phyloP scores from a whole-genome alignment of 192 early-diverging fungal genomes.

The Backusella australiensis region DNA sequence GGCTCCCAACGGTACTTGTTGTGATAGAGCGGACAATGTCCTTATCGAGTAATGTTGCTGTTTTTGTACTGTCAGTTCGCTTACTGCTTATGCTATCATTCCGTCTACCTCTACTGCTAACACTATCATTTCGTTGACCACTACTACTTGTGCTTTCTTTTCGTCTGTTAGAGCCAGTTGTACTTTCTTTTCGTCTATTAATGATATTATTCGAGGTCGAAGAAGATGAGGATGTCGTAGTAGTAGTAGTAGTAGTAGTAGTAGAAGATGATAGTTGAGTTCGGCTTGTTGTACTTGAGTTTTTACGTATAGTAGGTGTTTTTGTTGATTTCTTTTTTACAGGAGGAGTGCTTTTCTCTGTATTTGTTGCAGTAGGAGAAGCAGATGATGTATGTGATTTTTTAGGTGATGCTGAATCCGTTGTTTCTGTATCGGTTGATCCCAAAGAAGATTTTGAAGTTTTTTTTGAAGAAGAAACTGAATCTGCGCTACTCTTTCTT shows the following conservation, averaged over 20 bases:
- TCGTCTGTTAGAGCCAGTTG: background rate
- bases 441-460: conserved; percentile 6
- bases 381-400: conserved; percentile 13
- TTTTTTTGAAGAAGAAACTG: background rate
- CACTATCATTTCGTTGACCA: background rate
- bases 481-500: background rate
- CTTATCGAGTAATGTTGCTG: background rate
- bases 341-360: conserved; percentile 8
- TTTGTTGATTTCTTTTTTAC: conserved; percentile 7
- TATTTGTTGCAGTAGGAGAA: background rate
- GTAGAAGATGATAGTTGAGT: background rate
- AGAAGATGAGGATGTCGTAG: background rate
- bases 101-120: background rate
- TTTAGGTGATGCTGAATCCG: conserved; percentile 36
- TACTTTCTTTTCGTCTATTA: background rate
- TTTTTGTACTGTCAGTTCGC: background rate
- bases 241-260: background rate
- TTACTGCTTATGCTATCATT: background rate
- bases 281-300: background rate
- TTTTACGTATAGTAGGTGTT: conserved; percentile 9
- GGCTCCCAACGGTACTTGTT: conserved; percentile 8
- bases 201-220: background rate
- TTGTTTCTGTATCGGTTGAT: background rate
- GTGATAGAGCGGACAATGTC: conserved; percentile 7
- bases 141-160: background rate